phyloP scores from a whole-genome alignment of 2,329 filamentous ascomycete species.

The Raffaelea albimanens region DNA sequence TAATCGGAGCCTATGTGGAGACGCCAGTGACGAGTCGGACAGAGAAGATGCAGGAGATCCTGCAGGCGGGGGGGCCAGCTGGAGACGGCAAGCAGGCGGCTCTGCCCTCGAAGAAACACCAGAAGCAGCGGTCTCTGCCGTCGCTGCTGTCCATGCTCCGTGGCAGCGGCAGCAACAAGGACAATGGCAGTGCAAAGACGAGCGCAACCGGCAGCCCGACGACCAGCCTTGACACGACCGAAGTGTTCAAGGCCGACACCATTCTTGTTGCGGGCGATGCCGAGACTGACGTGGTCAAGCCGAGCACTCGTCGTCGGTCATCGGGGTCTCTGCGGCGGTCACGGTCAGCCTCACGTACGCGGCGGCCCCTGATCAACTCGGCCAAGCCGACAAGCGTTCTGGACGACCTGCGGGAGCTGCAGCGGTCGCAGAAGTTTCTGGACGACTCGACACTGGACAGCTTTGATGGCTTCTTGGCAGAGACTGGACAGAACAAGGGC shows the following conservation, averaged over 20 bases:
- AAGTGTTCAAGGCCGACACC: too few relatives aligned
- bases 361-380: constrained; percentile 43
- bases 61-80: not conserved
- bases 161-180: not conserved
- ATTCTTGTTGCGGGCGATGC: constrained; percentile 12
- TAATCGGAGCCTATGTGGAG: constrained; percentile 47
- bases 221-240: not conserved
- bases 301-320: too few relatives aligned
- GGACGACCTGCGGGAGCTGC: constrained; percentile 45
- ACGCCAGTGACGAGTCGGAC: constrained; percentile 40
- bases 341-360: constrained; percentile 32
- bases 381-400: constrained; percentile 43
- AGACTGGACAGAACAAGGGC: not conserved
- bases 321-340: constrained; percentile 22
- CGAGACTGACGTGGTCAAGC: constrained; percentile 14
- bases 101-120: not conserved
- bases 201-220: not conserved
- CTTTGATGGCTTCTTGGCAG: constrained; percentile 38
- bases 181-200: not conserved
- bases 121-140: not conserved
- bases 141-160: not conserved
- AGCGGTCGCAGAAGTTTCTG: constrained; percentile 41
- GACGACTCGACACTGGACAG: constrained; percentile 53
- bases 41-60: constrained; percentile 18
- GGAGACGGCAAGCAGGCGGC: not conserved